phyloP scores from a whole-genome alignment of 768 basidiomycete genomes.

The Psilocybe azurescens region DNA sequence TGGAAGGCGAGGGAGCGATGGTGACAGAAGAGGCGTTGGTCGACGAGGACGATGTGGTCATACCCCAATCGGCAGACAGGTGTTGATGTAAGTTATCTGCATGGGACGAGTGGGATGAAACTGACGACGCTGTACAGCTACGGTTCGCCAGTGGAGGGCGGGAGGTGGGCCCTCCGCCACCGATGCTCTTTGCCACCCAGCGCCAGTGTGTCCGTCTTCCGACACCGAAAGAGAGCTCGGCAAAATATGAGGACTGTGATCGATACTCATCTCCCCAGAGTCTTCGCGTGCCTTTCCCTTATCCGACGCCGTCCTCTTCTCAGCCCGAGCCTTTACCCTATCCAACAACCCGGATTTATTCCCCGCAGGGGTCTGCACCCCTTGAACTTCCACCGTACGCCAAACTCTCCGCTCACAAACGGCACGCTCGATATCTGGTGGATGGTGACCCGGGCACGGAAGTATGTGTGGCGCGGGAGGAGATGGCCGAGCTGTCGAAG shows the following conservation, averaged over 20 bases:
- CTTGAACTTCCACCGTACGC: slow-evolving; percentile 75
- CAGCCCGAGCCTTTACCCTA: slow-evolving; percentile 31
- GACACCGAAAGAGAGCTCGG: neutral
- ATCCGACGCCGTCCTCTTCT: slow-evolving; percentile 21
- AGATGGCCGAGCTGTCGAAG: slow-evolving; percentile 67
- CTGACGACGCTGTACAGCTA: slow-evolving; percentile 15
- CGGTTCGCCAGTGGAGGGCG: neutral
- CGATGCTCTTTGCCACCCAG: slow-evolving; percentile 14
- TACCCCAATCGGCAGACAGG: slow-evolving; percentile 22
- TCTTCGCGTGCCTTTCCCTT: slow-evolving; percentile 32
- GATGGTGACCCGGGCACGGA: slow-evolving; percentile 62
- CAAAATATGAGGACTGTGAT: neutral
- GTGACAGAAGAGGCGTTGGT: slow-evolving; percentile 18
- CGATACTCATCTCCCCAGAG: slow-evolving; percentile 4
- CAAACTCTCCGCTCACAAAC: slow-evolving; percentile 73
- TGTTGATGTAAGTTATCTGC: slow-evolving; percentile 21
- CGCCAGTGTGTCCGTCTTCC: slow-evolving; percentile 9
- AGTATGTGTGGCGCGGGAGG: slow-evolving; percentile 68
- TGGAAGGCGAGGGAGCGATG: slow-evolving; percentile 9
- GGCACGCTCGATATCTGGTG: slow-evolving; percentile 78
- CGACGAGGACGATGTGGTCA: slow-evolving; percentile 16
- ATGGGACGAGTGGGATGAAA: slow-evolving; percentile 25
- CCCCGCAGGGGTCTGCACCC: slow-evolving; percentile 43
- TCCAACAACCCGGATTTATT: slow-evolving; percentile 46
- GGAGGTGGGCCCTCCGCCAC: slow-evolving; percentile 6